These are phyloP conservation scores for Hymenoscyphus fructigenus DNA, from an alignment of 2,329 filamentous ascomycete genomes.

Conservation along the genomic window DNA sequence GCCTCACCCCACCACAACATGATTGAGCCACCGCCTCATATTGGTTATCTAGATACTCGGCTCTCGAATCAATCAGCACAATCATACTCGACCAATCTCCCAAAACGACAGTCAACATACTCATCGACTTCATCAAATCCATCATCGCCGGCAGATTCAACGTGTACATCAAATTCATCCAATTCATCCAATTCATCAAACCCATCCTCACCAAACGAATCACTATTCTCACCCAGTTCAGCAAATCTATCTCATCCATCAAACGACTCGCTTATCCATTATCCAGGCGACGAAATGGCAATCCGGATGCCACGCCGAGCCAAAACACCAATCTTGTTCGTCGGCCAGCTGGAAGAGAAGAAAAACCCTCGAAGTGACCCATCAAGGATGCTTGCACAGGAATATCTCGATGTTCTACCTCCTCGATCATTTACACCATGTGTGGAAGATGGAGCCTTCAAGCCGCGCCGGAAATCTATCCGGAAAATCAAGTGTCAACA, in stretches of 20 bases:
- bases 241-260: background rate
- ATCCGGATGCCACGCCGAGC: constrained; percentile 18
- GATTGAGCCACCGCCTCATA: constrained; percentile 6
- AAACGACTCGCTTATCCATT: background rate
- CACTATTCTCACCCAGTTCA: background rate
- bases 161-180: background rate
- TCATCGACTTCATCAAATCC: background rate
- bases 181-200: background rate
- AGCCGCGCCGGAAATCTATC: constrained; percentile 17
- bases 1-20: background rate
- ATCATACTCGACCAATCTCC: background rate
- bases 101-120: background rate
- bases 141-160: background rate
- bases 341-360: constrained; percentile 32
- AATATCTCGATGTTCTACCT: constrained; percentile 28
- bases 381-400: constrained; percentile 26
- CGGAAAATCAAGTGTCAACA: constrained; percentile 34
- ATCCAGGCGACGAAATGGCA: constrained; percentile 6
- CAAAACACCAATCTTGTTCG: constrained; percentile 33
- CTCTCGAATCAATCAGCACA: background rate
- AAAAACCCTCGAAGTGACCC: constrained; percentile 15
- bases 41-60: background rate
- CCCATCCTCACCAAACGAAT: background rate
- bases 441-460: constrained; percentile 7
- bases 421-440: constrained; percentile 14